Evolutionary conservation across 768 basidiomycete genomes (phyloP).

Genomic region (Mycena albidolilacea): DNA sequence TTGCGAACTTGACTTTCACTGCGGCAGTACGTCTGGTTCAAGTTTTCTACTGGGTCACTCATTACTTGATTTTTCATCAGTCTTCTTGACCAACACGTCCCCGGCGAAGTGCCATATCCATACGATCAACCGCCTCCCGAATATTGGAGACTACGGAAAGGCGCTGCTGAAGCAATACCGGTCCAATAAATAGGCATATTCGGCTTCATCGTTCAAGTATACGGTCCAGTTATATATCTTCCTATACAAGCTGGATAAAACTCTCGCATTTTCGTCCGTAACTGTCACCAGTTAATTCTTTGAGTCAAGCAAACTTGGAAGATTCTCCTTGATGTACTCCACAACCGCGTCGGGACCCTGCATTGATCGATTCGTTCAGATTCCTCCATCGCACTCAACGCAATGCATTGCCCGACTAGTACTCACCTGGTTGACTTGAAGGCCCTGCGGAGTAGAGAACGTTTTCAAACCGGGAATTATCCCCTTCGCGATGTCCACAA

Average conservation of each 20-base stretch:
- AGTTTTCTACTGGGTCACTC: not conserved
- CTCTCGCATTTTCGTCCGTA: not conserved
- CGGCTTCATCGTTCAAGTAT: no score
- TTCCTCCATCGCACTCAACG: no score
- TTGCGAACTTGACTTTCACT: constrained; percentile 14
- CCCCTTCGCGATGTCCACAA: constrained; percentile 13
- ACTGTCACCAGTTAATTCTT: not conserved
- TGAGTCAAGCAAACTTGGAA: constrained; percentile 1
- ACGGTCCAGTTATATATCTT: no score
- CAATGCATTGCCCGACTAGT: no score
- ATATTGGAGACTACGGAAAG: constrained; percentile 14
- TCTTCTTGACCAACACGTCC: constrained; percentile 12
- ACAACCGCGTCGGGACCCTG: constrained; percentile 17
- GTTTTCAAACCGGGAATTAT: constrained; percentile 6
- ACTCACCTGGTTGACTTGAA: constrained; percentile 1
- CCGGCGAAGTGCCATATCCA: constrained; percentile 14
- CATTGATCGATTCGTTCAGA: not conserved
- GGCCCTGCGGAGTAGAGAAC: constrained; percentile 7
- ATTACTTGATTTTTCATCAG: not conserved
- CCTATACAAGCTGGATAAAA: no score
- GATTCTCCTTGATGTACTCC: constrained; percentile 20
- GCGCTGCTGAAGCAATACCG: constrained; percentile 13
- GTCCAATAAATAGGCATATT: not conserved
- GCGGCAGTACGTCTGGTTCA: constrained; percentile 1
- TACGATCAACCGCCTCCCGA: constrained; percentile 14